Percentiles rank a stretch among this genome's conserved stretches.
Conservation (phyloP, 768 basidiomycete genomes). For the Lactarius psammicola region DNA sequence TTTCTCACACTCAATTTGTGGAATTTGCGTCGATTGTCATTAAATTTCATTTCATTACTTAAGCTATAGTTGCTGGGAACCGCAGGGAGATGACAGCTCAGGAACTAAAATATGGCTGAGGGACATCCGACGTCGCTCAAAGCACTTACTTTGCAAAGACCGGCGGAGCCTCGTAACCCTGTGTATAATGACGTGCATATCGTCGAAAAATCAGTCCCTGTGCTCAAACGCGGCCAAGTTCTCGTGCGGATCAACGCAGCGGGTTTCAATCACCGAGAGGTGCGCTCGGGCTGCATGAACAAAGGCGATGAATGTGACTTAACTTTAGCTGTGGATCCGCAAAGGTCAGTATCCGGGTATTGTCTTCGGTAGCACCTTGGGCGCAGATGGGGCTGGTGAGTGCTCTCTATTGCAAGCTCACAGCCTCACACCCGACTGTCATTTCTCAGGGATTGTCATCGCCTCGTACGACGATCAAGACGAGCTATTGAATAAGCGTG, state of each 20-base stretch:
- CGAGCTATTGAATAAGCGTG: conserved; percentile 56
- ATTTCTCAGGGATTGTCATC: conserved; percentile 55
- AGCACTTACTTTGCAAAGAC: conserved; percentile 6
- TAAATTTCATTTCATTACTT: not conserved
- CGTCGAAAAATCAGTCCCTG: conserved; percentile 48
- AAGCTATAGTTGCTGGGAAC: not conserved
- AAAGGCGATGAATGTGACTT: not conserved
- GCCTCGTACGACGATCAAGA: conserved; percentile 55
- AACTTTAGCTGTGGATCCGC: conserved; percentile 66
- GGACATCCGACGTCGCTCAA: conserved; percentile 2
- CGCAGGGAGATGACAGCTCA: not conserved
- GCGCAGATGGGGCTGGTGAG: conserved; percentile 72
- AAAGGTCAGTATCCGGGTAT: conserved; percentile 67
- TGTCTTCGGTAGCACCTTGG: conserved; percentile 56
- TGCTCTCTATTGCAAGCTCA: not conserved
- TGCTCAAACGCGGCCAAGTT: conserved; percentile 55
- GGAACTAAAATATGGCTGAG: not conserved
- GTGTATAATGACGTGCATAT: conserved; percentile 58
- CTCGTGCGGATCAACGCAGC: conserved; percentile 67
- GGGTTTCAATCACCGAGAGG: conserved; percentile 74
- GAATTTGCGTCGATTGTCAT: no score
- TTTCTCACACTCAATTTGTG: not conserved
- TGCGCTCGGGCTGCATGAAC: not conserved
- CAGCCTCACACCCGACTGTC: not conserved
- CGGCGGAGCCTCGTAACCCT: conserved; percentile 32